Conservation (phyloP, 331 rosid species). For the Cucumis variabilis region DNA sequence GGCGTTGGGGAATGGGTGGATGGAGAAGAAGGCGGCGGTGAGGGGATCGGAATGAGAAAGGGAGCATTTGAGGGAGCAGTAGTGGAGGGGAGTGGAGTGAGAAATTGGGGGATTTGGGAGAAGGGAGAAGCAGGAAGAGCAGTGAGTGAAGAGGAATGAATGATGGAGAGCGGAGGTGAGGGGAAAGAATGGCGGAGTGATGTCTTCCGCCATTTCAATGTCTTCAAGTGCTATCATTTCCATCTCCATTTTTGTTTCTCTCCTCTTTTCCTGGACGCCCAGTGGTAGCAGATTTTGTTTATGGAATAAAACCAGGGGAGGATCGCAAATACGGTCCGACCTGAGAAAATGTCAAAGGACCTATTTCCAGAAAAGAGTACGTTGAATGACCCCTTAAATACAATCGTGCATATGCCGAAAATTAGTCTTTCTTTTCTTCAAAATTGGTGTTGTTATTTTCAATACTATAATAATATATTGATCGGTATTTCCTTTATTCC, state of each 20-base stretch:
- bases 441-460: no score
- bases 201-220: conserved; percentile 45
- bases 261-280: no score
- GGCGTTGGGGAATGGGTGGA: not conserved
- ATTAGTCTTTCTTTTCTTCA: no score
- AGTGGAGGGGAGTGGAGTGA: conserved; percentile 29
- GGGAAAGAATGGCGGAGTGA: conserved; percentile 47
- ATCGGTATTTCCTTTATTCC: no score
- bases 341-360: no score
- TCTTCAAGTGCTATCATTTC: conserved; percentile 48
- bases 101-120: conserved; percentile 32
- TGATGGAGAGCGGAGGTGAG: conserved; percentile 44
- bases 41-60: conserved; percentile 37
- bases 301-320: no score
- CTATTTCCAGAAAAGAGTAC: no score
- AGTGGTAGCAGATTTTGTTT: no score
- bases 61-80: conserved; percentile 56
- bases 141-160: conserved; percentile 48
- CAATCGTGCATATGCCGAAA: no score
- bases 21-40: conserved; percentile 36
- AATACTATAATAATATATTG: no score
- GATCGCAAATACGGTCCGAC: no score
- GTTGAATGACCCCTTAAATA: no score
- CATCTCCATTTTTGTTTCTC: conserved; percentile 37
- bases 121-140: conserved; percentile 45